Evolutionary conservation across 1,284 basidiomycete species (phyloP).

Genomic region (Sanghuangporus weigelae): DNA sequence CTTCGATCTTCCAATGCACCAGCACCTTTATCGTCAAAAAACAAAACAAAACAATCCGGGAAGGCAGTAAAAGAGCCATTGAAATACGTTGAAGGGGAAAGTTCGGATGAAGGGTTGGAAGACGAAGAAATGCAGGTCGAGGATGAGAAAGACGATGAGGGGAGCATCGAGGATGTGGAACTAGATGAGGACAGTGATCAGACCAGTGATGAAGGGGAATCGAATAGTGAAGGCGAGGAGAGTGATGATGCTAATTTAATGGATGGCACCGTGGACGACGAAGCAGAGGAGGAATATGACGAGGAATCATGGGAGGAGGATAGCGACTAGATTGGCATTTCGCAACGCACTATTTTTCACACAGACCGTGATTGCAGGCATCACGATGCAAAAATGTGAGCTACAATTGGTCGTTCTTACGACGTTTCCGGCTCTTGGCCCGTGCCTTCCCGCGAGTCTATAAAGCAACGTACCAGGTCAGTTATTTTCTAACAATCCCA

Average conservation of each 20-base stretch:
- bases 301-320: conserved; percentile 55
- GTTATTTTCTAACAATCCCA: background rate
- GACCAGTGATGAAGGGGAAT: conserved; percentile 45
- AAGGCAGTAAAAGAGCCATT: conserved; percentile 35
- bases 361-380: background rate
- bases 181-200: conserved; percentile 55
- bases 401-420: background rate
- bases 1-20: conserved; percentile 66
- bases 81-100: conserved; percentile 50
- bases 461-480: background rate
- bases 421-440: background rate
- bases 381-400: background rate
- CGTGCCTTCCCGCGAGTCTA: background rate
- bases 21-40: conserved; percentile 43
- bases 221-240: conserved; percentile 38
- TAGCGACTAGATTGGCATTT: conserved; percentile 33
- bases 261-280: conserved; percentile 71
- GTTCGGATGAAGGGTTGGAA: conserved; percentile 31
- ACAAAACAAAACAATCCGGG: conserved; percentile 27
- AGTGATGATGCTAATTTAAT: conserved; percentile 39
- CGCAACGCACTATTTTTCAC: background rate
- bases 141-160: conserved; percentile 42
- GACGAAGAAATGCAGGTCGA: conserved; percentile 72
- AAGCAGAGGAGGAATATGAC: conserved; percentile 66
- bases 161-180: conserved; percentile 64